Percentiles rank a stretch among this genome's conserved stretches.
Conservation (phyloP, 139 green algal species). For the Chlorella vulgaris region DNA sequence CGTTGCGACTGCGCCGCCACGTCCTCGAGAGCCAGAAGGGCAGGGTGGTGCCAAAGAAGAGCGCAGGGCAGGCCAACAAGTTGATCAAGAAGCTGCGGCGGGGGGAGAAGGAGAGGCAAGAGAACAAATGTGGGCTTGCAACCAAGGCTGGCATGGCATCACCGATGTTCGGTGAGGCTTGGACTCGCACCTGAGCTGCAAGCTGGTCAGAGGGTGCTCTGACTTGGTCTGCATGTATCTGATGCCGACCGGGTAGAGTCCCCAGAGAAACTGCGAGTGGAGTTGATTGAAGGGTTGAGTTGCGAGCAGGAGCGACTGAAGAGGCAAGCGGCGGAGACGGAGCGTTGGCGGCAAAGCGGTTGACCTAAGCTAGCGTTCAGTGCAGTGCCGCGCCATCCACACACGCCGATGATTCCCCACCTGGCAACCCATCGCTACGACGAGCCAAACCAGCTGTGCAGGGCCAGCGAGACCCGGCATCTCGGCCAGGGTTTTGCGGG, state of each 20-base stretch:
- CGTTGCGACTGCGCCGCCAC: neutral
- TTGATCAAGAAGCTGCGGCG: constrained; percentile 21
- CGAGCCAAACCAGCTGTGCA: neutral
- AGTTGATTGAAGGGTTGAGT: no score
- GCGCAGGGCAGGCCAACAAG: constrained; percentile 5
- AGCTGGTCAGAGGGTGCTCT: constrained; percentile 8
- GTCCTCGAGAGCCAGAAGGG: neutral
- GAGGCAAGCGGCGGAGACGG: neutral
- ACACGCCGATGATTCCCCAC: neutral
- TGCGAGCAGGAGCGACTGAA: no score
- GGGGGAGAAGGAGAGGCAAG: no score
- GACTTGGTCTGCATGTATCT: constrained; percentile 26
- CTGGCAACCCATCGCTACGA: constrained; percentile 2
- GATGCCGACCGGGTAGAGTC: constrained; percentile 12
- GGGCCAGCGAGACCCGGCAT: neutral
- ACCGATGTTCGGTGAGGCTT: no score
- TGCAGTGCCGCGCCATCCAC: neutral
- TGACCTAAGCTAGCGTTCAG: no score
- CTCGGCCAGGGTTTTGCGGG: no score
- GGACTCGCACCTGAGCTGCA: constrained; percentile 25
- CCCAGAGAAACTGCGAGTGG: constrained; percentile 26
- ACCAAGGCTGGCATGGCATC: no score
- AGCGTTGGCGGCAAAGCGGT: neutral
- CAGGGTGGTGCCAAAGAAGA: constrained; percentile 11
- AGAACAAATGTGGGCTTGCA: neutral